Base-by-base conservation (phyloP, 108 stramenopile genomes). In the Cyclotella choctawhatcheeana region DNA sequence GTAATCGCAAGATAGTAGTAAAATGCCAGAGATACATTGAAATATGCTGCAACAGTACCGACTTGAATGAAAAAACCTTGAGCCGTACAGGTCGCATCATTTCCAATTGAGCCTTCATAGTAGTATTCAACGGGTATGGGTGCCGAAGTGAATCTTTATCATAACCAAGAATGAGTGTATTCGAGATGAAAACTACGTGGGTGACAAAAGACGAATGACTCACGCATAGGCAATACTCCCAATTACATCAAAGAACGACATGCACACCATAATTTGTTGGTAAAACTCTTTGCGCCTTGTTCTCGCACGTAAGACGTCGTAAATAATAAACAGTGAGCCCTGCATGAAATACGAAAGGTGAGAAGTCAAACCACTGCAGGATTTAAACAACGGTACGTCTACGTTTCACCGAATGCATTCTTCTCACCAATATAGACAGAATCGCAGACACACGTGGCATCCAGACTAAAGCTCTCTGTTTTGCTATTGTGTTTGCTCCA, bases 1-100 rank as follows among this genome's bases (percentile, higher is more conserved):
- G 47, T 48, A n/a, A 48, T 48, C 4, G 47, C 17, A 4, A 56
- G 29, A 14, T 31, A 30, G 29, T 56, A 56, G n/a, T 56, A 56
- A 2, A 30, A 56, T 12, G 55, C 55, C 10, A 56, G n/a, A 18
- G 55, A 56, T 31, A 30, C 27, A 30, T 30, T 30, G 14, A 29
- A 30, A 1, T 31, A 30, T 12, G 29, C 12, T 14, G 55, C 60
- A 20, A 44, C 27, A 7, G 69, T 55, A 7, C 62, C 62, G 7
- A 81, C 30, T 45, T 81, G 80, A 58, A 81, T 74, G 61, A 81
- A 81, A 34, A 81, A 81, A 16, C 67, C 80, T 64, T 81, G 80
- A 8, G 80, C 73, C 17, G 68, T 70, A 56, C 80, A 81, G 40
- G 74, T 70, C 5, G 37, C 45, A n/a, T 52, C 16, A 60, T 63